Base-by-base conservation (phyloP, 164 flowering plant species). In the Magnolia officinalis region DNA sequence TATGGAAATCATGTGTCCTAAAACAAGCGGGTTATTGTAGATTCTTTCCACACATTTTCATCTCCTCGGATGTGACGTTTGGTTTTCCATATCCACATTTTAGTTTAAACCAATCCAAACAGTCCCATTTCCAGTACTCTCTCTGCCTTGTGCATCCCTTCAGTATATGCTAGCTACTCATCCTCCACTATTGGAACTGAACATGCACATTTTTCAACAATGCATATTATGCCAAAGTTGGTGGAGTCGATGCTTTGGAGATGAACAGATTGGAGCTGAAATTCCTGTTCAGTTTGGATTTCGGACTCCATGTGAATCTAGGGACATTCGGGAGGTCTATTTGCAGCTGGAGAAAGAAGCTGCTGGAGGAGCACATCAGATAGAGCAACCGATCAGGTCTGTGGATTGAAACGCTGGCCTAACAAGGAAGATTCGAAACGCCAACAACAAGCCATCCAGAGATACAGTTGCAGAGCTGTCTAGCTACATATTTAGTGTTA, bases 161-260 rank as follows among this genome's bases (percentile, higher is more conserved):
- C 59, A 7, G 10, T 52, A 52, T 9, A 9, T 52, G 10, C 0
- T 55, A 55, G 61, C 61, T 8, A 55, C 10, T 55, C 61, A 55
- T 16, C 18, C 61, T 3, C 18, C 16, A 16, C 61, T 55, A 26
- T 55, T 11, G 61, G 26, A 20, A 2, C 24, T 66, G 69, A 23
- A 18, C 13, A 66, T 84, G 85, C 92, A 95, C 98, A 72, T 88
- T 84, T 81, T 92, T 81, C 83, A 90, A 92, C 83, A 95, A 92
- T 78, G 95, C 93, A 76, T 93, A 92, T 83, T 95, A 92, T 83
- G 98, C 98, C 49, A 90, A 86, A 86, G 98, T 95, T 29, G 98
- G 98, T 77, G 98, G 98, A 69, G 84, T 95, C 50, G 89, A 87
- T 85, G 90, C 90, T 1, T 75, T 70, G 24, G 98, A 95, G 76